These are phyloP conservation scores for Pelargonium cotyledonis DNA, from an alignment of 441 rosid genomes.

Conservation along the genomic window DNA sequence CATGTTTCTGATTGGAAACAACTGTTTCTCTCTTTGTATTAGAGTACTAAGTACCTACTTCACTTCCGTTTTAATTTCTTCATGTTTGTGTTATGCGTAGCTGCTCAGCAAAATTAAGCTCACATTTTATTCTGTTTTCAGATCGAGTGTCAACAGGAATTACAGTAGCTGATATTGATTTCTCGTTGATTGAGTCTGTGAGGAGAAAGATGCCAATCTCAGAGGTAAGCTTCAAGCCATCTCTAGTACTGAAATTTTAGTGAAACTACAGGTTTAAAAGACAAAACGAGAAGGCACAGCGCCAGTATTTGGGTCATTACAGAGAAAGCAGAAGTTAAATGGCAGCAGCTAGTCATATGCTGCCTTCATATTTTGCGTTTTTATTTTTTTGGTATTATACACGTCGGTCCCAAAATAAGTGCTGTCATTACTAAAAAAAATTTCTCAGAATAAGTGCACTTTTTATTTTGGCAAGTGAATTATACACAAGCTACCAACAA, in stretches of 20 bases:
- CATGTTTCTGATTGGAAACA: neutral
- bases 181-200: constrained; percentile 68
- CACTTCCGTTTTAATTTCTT: neutral
- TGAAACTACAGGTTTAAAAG: neutral
- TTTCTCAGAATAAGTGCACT: too few species aligned
- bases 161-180: constrained; percentile 73
- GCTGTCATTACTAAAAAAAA: too few species aligned
- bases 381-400: too few species aligned
- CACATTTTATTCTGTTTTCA: constrained; percentile 25
- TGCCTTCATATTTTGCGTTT: too few species aligned
- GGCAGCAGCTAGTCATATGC: too few species aligned
- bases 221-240: constrained; percentile 40
- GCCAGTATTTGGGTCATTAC: too few species aligned
- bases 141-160: constrained; percentile 76
- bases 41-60: neutral
- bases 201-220: constrained; percentile 75
- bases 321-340: too few species aligned
- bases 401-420: too few species aligned
- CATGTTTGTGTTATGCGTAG: neutral
- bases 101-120: too few species aligned
- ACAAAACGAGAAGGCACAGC: too few species aligned
- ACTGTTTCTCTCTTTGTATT: neutral
- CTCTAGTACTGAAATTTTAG: neutral
- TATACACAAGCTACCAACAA: too few species aligned
- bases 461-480: too few species aligned